Evolutionary conservation across 2,329 filamentous ascomycete species (phyloP), one percentile per base, ranked within the genome.

Genomic region (Drechmeria coniospora): DNA sequence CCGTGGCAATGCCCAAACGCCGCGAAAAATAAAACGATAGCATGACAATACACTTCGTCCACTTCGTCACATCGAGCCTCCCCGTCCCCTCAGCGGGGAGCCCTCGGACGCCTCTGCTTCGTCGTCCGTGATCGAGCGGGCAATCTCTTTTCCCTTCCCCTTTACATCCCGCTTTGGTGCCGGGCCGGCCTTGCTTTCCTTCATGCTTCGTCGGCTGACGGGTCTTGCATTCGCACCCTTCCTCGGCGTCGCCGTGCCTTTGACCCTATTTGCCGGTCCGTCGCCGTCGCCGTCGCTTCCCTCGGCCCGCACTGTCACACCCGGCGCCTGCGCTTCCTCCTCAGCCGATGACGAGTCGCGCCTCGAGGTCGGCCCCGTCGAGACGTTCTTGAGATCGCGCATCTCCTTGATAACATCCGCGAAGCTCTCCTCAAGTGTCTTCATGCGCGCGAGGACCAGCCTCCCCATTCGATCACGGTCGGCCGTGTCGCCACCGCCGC

Each of bases 361-460:
- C 16, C 59, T 55, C 6, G 65, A 65, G 3, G 60, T 56, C 3
- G 59, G 56, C 19, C 51, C 51, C n/a, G 55, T 59, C 17, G 55
- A 58, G 21, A 52, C 56, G 25, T 50, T 54, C 51, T 60, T 69
- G 47, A 69, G 55, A 36, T 73, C 70, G 35, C 79, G 73, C 49
- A 92, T 76, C 50, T 90, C 82, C 36, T 71, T 73, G 31, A 84
- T 69, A n/a, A 92, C 76, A 33, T 93, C 82, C 3, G 79, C 68
- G 49, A 95, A 87, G 10, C 84, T 79, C 52, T 92, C 83, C 49
- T 95, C 86, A 2, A 95, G 63, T 6, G 79, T 87, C 49, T 90
- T 90, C 83, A 94, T 94, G 19, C 83, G 65, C 7, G 83, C 82
- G 25, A 94, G 60, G 53, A 94, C 79, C 25, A 93, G 65, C 31